A percentile compares a stretch with the other conserved stretches of the same genome.
phyloP scores from a whole-genome alignment of 2,329 filamentous ascomycete genomes.

The Nothomitra cinnamomea region DNA sequence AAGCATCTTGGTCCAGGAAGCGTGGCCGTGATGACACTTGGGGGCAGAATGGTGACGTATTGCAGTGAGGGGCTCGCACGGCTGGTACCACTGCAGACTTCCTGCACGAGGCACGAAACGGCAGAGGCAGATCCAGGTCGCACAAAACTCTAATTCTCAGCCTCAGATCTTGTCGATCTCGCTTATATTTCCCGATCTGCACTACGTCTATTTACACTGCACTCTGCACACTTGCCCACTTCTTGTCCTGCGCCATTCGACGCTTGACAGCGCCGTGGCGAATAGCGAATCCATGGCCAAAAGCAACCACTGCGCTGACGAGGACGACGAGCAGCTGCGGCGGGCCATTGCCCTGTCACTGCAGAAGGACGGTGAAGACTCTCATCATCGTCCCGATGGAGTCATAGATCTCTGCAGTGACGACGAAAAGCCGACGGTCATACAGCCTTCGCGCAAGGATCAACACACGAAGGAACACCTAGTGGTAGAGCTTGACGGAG shows the following conservation, averaged over 20 bases:
- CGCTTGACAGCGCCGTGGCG: too few relatives aligned
- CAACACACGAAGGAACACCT: neutral
- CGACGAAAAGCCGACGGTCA: neutral
- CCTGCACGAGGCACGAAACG: too few relatives aligned
- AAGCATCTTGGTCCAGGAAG: too few relatives aligned
- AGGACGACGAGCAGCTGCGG: slow-evolving; percentile 31
- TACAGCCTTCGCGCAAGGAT: too few relatives aligned
- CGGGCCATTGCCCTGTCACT: slow-evolving; percentile 33
- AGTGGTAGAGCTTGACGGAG: neutral
- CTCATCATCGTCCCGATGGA: neutral
- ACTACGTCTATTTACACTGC: neutral
- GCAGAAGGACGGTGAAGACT: neutral
- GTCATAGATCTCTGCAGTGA: slow-evolving; percentile 1
- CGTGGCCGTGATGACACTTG: too few relatives aligned
- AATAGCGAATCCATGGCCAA: too few relatives aligned
- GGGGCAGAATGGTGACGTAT: neutral
- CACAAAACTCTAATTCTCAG: neutral
- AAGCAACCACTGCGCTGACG: neutral
- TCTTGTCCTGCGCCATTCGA: too few relatives aligned
- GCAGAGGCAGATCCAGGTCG: neutral
- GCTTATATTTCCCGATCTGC: neutral
- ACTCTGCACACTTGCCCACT: neutral
- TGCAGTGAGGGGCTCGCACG: neutral
- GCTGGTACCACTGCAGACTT: neutral
- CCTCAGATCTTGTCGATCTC: neutral